phyloP scores from a whole-genome alignment of 192 early-diverging fungal species.

The Phycomyces blakesleeanus region DNA sequence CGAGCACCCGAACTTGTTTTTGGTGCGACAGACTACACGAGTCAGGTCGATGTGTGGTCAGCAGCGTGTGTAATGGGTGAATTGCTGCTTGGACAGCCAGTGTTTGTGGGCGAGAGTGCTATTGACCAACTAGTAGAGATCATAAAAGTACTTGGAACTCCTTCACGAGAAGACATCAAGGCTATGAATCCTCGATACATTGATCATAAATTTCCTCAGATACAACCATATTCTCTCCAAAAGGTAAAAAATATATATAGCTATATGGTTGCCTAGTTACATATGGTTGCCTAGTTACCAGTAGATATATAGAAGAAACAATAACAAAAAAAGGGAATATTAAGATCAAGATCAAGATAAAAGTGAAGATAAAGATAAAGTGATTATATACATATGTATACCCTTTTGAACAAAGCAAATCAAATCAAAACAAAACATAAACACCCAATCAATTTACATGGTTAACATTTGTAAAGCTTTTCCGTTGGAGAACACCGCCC shows the following conservation, averaged over 20 bases:
- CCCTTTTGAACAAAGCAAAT: no score
- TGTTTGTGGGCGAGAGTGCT: slow-evolving; percentile 95
- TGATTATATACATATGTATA: no score
- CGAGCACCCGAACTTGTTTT: slow-evolving; percentile 96
- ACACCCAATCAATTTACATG: background rate
- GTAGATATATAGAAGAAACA: no score
- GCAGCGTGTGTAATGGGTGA: slow-evolving; percentile 96
- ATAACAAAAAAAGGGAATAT: no score
- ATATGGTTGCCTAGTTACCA: no score
- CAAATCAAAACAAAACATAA: no score
- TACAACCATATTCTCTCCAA: slow-evolving; percentile 87
- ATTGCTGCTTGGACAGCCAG: slow-evolving; percentile 86
- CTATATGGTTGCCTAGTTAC: no score
- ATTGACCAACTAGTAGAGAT: slow-evolving; percentile 99
- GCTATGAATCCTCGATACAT: slow-evolving; percentile 98
- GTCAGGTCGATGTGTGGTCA: slow-evolving; percentile 92
- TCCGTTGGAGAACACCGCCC: slow-evolving; percentile 79
- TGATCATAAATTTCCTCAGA: slow-evolving; percentile 98
- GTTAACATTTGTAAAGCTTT: no score
- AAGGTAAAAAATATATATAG: slow-evolving; percentile 62
- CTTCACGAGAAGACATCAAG: slow-evolving; percentile 92
- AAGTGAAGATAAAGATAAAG: no score
- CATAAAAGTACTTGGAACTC: slow-evolving; percentile 98
- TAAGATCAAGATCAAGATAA: no score
- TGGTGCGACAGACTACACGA: slow-evolving; percentile 90